Percentiles rank a stretch among this genome's conserved stretches.
These are phyloP conservation scores for Colletotrichum chlorophyti DNA, from an alignment of 2,329 filamentous ascomycete genomes.

Conservation along the genomic window DNA sequence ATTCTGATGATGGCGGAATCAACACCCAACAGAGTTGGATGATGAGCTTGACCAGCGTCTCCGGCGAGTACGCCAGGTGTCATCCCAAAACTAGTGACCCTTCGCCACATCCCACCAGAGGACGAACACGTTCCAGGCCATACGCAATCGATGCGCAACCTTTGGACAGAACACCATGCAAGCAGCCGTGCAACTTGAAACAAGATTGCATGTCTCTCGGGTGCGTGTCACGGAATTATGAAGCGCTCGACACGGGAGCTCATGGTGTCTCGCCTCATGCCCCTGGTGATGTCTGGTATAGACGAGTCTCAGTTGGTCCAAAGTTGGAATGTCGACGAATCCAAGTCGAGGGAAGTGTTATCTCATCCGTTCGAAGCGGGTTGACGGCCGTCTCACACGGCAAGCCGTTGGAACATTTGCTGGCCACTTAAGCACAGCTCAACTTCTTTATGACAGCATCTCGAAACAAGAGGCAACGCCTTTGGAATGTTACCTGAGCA, in stretches of 20 bases:
- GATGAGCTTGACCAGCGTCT: not conserved
- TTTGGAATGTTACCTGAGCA: too few species aligned
- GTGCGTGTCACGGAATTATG: not conserved
- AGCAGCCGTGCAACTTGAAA: constrained; percentile 15
- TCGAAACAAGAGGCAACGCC: not conserved
- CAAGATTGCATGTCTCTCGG: constrained; percentile 24
- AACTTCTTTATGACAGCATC: too few species aligned
- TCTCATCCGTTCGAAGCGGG: too few species aligned
- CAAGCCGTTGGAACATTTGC: too few species aligned
- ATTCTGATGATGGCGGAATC: not conserved
- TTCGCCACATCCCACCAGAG: not conserved
- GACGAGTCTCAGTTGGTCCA: not conserved
- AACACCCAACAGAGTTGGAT: not conserved
- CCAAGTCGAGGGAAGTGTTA: too few species aligned
- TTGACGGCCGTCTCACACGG: not conserved
- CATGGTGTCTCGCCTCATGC: constrained; percentile 5
- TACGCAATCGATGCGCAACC: not conserved
- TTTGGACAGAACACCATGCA: not conserved
- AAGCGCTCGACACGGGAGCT: not conserved
- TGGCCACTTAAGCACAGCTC: too few species aligned
- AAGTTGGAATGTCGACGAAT: not conserved
- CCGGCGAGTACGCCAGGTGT: not conserved
- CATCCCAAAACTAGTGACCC: not conserved
- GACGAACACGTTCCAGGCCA: not conserved
- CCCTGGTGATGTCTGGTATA: not conserved